Evolutionary conservation across 2,329 filamentous ascomycete species (phyloP), one percentile per base, ranked within the genome.

Genomic region (Pyricularia sp.): DNA sequence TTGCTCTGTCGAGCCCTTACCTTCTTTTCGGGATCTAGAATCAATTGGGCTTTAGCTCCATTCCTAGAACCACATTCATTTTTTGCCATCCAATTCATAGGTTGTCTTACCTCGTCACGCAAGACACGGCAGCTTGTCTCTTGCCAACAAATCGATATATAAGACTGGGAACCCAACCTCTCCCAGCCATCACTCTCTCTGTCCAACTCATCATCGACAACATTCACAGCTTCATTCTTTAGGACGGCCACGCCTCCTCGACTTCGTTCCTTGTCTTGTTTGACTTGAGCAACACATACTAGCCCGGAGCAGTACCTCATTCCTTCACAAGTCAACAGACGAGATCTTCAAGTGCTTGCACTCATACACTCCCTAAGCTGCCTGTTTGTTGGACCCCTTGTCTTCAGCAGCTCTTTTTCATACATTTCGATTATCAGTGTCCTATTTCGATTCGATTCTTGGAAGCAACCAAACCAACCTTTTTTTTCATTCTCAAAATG

Each of bases 401-500:
- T 65, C 64, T 28, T 30, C 59, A 64, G 30, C 23, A 65, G 67
- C 66, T 20, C 63, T 11, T 65, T 66, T 12, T 33, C 28, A 68
- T 30, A 28, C 30, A 59, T 28, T n/a, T 65, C 42, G 28, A 61
- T 11, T 26, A 42, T 36, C 42, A 58, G 33, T 55, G 61, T 66
- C 70, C 69, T 11, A 3, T 23, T 61, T 7, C 10, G 12, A 11
- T 61, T 26, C 23, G 7, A 26, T 61, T 26, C 23, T 61, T 61
- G 58, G 58, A 61, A 61, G 64, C 71, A 67, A 73, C 80, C 80
- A 78, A 81, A 80, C 79, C 78, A 75, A 72, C 73, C 72, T 76
- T 74, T 75, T 71, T 69, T 66, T 72, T 63, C 74, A n/a, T n/a
- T n/a, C n/a, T 67, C 80, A 86, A 78, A 74, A 86, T 86, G 85